phyloP scores from a whole-genome alignment of 2,329 filamentous ascomycete species.

The Curvularia sp. region DNA sequence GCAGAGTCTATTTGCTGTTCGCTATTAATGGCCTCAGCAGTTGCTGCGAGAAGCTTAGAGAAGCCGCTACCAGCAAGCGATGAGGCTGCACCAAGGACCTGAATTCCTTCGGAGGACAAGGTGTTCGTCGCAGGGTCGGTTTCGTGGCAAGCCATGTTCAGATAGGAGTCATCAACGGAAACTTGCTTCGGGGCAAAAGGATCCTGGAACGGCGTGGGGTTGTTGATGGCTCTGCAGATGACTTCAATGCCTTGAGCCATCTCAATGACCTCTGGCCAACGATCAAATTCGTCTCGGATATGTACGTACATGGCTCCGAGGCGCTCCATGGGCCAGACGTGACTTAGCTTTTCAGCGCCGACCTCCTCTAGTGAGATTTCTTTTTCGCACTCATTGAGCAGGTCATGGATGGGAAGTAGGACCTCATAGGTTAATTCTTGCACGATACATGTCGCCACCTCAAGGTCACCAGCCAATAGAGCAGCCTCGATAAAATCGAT shows the following conservation, averaged over 20 bases:
- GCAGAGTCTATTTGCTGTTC: neutral
- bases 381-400: slow-evolving; percentile 7
- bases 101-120: neutral
- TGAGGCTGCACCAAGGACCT: neutral
- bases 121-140: neutral
- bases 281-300: neutral
- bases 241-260: slow-evolving; percentile 9
- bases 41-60: slow-evolving; percentile 1
- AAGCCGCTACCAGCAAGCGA: neutral
- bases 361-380: slow-evolving; percentile 15
- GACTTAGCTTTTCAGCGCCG: slow-evolving; percentile 10
- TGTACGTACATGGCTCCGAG: slow-evolving; percentile 3
- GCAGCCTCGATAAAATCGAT: slow-evolving; percentile 3
- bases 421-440: neutral
- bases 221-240: neutral
- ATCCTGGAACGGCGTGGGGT: slow-evolving; percentile 10
- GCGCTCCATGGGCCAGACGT: slow-evolving; percentile 6
- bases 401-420: slow-evolving; percentile 4
- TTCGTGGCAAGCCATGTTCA: too few relatives aligned
- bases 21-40: neutral
- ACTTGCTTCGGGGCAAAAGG: slow-evolving; percentile 3
- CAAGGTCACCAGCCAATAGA: neutral
- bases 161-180: neutral
- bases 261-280: neutral
- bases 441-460: neutral